These are phyloP conservation scores for Geotrichum reessii DNA, from an alignment of 1,139 yeast genomes.

Conservation along the genomic window DNA sequence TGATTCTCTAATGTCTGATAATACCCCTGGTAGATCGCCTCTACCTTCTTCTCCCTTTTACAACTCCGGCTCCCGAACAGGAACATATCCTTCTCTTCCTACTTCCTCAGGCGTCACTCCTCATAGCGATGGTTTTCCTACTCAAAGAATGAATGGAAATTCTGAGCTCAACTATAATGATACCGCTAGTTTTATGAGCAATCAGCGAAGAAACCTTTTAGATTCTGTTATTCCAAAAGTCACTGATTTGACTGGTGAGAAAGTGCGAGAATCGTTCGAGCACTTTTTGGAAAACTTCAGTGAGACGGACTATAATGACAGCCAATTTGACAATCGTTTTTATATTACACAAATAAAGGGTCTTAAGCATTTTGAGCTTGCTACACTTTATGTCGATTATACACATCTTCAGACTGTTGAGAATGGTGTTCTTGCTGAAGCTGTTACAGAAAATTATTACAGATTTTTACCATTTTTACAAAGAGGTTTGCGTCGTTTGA, in stretches of 20 bases:
- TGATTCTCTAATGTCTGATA: conserved; percentile 15
- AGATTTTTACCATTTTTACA: conserved; percentile 83
- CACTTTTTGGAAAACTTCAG: conserved; percentile 66
- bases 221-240: conserved; percentile 62
- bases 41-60: conserved; percentile 17
- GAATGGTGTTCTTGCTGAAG: conserved; percentile 84
- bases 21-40: conserved; percentile 14
- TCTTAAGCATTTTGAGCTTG: conserved; percentile 68
- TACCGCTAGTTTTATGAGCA: conserved; percentile 3
- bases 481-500: conserved; percentile 65
- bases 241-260: conserved; percentile 86
- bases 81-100: conserved; percentile 13
- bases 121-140: conserved; percentile 15
- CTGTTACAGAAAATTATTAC: conserved; percentile 85
- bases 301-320: conserved; percentile 33
- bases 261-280: conserved; percentile 87
- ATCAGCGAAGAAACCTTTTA: conserved; percentile 16
- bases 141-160: not conserved
- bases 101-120: conserved; percentile 14
- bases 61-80: conserved; percentile 1
- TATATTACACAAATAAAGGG: conserved; percentile 79
- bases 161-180: conserved; percentile 3
- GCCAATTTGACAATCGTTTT: conserved; percentile 46
- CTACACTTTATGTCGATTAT: conserved; percentile 81
- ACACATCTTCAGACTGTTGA: conserved; percentile 70